These are phyloP conservation scores for Fusarium burgessii DNA, from an alignment of 2,329 filamentous ascomycete species.

Conservation along the genomic window DNA sequence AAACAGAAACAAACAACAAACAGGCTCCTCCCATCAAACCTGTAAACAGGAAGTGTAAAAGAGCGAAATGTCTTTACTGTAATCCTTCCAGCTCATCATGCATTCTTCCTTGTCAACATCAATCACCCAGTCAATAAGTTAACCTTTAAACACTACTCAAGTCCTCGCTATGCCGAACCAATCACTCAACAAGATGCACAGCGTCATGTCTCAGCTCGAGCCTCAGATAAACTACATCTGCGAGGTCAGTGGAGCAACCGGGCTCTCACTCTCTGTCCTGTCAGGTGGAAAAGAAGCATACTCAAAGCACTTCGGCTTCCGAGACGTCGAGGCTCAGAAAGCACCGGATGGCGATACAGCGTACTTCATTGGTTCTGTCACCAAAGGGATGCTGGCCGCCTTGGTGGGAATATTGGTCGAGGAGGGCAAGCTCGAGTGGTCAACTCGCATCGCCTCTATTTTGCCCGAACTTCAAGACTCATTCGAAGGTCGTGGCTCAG, in stretches of 20 bases:
- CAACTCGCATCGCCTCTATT: neutral
- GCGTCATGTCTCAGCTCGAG: accelerated
- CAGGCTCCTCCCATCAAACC: too few relatives aligned
- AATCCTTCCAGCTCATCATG: too few relatives aligned
- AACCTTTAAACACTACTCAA: neutral
- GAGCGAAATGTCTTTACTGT: too few relatives aligned
- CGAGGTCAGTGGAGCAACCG: accelerated
- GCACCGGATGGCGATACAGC: neutral
- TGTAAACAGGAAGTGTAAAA: too few relatives aligned
- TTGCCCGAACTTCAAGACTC: neutral
- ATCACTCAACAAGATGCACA: accelerated
- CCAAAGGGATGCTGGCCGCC: neutral
- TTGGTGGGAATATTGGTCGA: accelerated
- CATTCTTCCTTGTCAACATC: too few relatives aligned
- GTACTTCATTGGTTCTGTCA: neutral
- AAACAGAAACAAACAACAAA: too few relatives aligned
- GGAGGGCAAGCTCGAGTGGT: neutral
- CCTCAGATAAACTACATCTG: neutral
- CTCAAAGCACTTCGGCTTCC: neutral
- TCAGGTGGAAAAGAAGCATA: neutral
- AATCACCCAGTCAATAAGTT: too few relatives aligned
- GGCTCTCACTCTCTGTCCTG: neutral
- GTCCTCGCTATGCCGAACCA: too few relatives aligned
- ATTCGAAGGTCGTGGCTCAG: accelerated
- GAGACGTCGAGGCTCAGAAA: neutral